A percentile compares a stretch with the other conserved stretches of the same genome.
Evolutionary conservation across 2,329 filamentous ascomycete genomes (phyloP).

Genomic region (Passalora sequoiae): DNA sequence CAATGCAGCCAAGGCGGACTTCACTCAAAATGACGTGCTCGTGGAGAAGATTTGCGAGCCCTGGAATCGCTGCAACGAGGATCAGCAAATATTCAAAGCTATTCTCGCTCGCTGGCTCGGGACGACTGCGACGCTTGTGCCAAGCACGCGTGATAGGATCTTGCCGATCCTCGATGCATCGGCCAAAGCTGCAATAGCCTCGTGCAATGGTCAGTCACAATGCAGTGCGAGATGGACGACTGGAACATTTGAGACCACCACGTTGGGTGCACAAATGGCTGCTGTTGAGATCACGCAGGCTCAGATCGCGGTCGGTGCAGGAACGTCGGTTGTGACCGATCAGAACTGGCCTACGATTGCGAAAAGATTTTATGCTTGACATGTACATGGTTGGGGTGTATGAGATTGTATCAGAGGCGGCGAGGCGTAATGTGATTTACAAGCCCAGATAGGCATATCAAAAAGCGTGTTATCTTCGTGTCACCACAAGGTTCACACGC

Average conservation of each 20-base stretch:
- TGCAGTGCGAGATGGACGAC: conserved; percentile 41
- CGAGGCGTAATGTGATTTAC: background rate
- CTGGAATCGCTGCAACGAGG: conserved; percentile 38
- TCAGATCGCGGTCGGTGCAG: too few relatives aligned
- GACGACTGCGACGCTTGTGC: conserved; percentile 15
- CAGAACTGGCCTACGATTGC: too few relatives aligned
- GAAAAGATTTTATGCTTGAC: too few relatives aligned
- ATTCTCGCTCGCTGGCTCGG: conserved; percentile 48
- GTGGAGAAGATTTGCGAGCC: conserved; percentile 43
- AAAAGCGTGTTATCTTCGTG: background rate
- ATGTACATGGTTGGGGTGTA: too few relatives aligned
- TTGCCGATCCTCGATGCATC: conserved; percentile 34
- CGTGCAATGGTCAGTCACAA: background rate
- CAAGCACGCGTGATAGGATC: conserved; percentile 6
- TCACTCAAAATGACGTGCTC: conserved; percentile 41
- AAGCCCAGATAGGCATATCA: too few relatives aligned
- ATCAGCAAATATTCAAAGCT: conserved; percentile 43
- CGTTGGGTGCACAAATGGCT: conserved; percentile 54
- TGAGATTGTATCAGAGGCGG: background rate
- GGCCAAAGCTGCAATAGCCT: conserved; percentile 43
- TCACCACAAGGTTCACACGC: too few relatives aligned
- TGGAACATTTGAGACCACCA: conserved; percentile 38
- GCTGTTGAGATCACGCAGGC: conserved; percentile 48
- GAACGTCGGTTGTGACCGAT: too few relatives aligned
- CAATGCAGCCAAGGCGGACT: conserved; percentile 31